These are phyloP conservation scores for Fragaria nilgerrensis DNA, from an alignment of 306 rosid genomes.

Conservation along the genomic window DNA sequence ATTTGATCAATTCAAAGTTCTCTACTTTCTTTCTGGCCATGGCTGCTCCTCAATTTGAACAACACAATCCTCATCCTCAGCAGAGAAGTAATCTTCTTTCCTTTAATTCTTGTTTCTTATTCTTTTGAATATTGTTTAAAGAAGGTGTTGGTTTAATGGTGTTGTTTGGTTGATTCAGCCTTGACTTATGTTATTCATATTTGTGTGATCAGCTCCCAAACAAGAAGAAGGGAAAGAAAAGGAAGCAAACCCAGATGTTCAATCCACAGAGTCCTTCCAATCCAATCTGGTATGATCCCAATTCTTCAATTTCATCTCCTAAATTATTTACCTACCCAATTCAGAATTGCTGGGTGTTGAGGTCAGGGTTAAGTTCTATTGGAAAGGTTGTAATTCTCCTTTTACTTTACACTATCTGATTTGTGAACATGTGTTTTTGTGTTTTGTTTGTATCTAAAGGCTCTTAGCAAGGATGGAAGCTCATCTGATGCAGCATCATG, in stretches of 20 bases:
- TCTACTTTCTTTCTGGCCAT: slow-evolving; percentile 11
- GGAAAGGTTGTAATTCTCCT: not conserved
- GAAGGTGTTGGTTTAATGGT: not conserved
- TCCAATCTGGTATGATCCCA: slow-evolving; percentile 17
- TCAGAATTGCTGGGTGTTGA: not conserved
- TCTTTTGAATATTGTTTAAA: not conserved
- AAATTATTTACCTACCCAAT: not conserved
- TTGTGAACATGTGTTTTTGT: slow-evolving; percentile 11
- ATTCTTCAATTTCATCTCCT: not conserved
- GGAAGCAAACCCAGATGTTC: slow-evolving; percentile 13
- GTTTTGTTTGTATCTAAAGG: slow-evolving; percentile 34
- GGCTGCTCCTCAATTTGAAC: slow-evolving; percentile 23
- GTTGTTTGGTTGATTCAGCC: not conserved
- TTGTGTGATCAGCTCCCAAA: slow-evolving; percentile 16
- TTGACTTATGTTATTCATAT: not conserved
- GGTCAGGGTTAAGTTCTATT: not conserved
- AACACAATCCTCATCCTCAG: slow-evolving; percentile 2
- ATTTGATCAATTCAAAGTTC: slow-evolving; percentile 15
- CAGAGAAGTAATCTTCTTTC: not conserved
- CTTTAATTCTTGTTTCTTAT: not conserved
- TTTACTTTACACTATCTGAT: not conserved
- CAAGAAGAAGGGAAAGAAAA: slow-evolving; percentile 12
- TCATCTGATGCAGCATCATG: slow-evolving; percentile 69
- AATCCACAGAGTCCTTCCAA: slow-evolving; percentile 7
- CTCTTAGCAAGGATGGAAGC: slow-evolving; percentile 48